Conservation (phyloP, 139 green algal genomes). For the Medakamo hakoo region DNA sequence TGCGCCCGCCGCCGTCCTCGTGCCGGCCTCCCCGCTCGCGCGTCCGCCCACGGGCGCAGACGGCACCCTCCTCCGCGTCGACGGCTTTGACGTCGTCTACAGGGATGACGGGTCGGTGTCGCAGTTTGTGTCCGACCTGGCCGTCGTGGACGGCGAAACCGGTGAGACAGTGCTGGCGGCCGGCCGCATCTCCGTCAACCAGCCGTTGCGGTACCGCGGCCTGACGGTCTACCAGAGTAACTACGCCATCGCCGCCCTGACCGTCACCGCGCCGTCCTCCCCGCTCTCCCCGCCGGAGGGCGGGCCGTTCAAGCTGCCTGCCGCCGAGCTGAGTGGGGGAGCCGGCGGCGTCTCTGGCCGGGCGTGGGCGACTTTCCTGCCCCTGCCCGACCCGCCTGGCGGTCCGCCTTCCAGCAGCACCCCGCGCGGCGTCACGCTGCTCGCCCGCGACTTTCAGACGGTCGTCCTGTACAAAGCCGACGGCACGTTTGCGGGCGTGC, state of each 20-base stretch:
- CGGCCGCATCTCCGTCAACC: slow-evolving; percentile 75
- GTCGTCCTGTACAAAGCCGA: slow-evolving; percentile 75
- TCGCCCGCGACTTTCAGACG: slow-evolving; percentile 75
- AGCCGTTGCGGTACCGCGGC: slow-evolving; percentile 64
- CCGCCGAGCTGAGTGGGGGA: slow-evolving; percentile 56
- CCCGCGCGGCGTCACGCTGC: slow-evolving; percentile 33
- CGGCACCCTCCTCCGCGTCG: slow-evolving; percentile 48
- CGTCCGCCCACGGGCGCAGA: slow-evolving; percentile 12
- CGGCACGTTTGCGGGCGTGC: slow-evolving; percentile 86
- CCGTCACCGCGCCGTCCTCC: slow-evolving; percentile 23
- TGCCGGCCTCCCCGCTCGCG: slow-evolving; percentile 11
- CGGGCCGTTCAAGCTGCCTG: slow-evolving; percentile 52
- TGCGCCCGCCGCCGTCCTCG: slow-evolving; percentile 17
- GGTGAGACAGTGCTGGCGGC: slow-evolving; percentile 8
- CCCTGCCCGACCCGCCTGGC: background rate
- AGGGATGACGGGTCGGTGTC: slow-evolving; percentile 60
- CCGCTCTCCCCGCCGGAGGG: slow-evolving; percentile 9
- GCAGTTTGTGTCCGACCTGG: slow-evolving; percentile 83
- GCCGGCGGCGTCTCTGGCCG: background rate
- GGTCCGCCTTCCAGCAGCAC: background rate
- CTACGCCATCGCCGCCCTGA: slow-evolving; percentile 72
- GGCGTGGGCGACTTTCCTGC: slow-evolving; percentile 22
- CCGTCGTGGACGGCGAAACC: slow-evolving; percentile 19
- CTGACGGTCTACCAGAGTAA: slow-evolving; percentile 76
- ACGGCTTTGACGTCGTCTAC: slow-evolving; percentile 90